These are phyloP conservation scores for Podospora sp. DNA, from an alignment of 495 filamentous ascomycete genomes.

Conservation along the genomic window DNA sequence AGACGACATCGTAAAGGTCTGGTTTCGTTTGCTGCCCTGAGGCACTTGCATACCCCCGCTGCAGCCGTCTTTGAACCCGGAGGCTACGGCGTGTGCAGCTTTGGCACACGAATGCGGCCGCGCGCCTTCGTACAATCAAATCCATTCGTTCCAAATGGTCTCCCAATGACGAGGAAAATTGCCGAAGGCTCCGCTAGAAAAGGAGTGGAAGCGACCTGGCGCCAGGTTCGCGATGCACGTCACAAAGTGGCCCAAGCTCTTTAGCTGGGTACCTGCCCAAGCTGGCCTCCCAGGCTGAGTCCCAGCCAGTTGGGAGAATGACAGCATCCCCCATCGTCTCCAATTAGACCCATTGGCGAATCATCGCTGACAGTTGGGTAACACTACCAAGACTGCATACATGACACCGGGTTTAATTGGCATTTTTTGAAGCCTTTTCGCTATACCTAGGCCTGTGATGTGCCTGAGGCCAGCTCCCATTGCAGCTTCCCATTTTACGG, in stretches of 20 bases:
- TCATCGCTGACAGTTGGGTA: neutral
- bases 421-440: neutral
- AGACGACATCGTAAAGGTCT: constrained; percentile 90
- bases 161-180: neutral
- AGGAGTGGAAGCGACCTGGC: constrained; percentile 1
- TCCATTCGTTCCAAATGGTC: constrained; percentile 27
- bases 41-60: constrained; percentile 44
- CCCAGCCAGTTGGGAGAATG: neutral
- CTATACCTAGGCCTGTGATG: neutral
- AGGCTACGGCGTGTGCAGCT: constrained; percentile 46
- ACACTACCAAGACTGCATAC: neutral
- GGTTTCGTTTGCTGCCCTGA: constrained; percentile 34
- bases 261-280: too few species aligned
- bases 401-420: neutral
- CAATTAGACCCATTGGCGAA: constrained; percentile 12
- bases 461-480: neutral
- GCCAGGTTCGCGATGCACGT: constrained; percentile 6
- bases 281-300: neutral
- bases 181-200: constrained; percentile 13
- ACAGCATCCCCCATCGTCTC: neutral
- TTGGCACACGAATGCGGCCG: constrained; percentile 44
- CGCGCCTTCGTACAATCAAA: constrained; percentile 24
- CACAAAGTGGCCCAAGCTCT: constrained; percentile 17
- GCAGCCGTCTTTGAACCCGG: constrained; percentile 32
- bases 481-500: neutral